phyloP scores from a whole-genome alignment of 2,329 filamentous ascomycete species.

The Sarocladium oryzae region DNA sequence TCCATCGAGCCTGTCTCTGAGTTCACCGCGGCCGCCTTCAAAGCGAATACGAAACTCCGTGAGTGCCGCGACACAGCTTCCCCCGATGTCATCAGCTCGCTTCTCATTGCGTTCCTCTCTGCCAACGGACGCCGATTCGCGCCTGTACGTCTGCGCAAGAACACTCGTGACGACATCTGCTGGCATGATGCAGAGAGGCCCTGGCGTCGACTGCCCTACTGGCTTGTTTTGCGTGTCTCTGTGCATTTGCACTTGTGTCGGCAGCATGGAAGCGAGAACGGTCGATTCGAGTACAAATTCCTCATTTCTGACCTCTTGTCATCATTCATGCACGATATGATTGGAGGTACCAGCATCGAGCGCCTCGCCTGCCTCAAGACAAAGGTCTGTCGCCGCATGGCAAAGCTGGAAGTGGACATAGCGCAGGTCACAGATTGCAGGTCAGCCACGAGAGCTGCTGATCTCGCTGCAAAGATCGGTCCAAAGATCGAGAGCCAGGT shows the following conservation, averaged over 20 bases:
- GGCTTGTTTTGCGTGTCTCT: conserved; percentile 55
- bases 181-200: conserved; percentile 41
- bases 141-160: conserved; percentile 43
- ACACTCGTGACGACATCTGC: conserved; percentile 55
- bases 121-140: conserved; percentile 39
- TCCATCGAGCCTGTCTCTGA: conserved; percentile 45
- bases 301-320: conserved; percentile 44
- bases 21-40: conserved; percentile 45
- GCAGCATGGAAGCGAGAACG: conserved; percentile 23
- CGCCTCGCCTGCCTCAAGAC: conserved; percentile 5
- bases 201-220: conserved; percentile 57
- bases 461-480: not conserved
- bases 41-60: conserved; percentile 40
- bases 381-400: conserved; percentile 6
- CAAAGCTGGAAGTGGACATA: conserved; percentile 3
- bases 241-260: conserved; percentile 43
- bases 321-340: conserved; percentile 35
- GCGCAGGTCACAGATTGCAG: not conserved
- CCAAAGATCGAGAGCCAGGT: not conserved
- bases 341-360: conserved; percentile 13
- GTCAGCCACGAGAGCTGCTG: not conserved
- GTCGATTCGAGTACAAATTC: conserved; percentile 46
- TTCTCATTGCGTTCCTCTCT: conserved; percentile 56
- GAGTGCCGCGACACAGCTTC: conserved; percentile 54
- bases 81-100: conserved; percentile 51